Conservation (phyloP, 148 eudicot genomes). For the Pouteria glomerata region DNA sequence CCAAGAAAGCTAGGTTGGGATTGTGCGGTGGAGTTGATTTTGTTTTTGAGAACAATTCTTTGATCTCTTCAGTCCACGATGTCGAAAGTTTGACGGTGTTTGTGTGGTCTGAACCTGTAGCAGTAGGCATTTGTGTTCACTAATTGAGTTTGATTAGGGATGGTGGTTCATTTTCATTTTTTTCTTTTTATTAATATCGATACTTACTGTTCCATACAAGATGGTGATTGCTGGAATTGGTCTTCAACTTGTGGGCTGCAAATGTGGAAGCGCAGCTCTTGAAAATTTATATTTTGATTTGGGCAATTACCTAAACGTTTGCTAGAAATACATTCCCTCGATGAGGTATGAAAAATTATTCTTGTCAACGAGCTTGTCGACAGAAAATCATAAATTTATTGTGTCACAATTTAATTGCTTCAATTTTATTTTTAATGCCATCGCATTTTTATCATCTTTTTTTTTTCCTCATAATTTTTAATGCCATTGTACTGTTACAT, state of each 20-base stretch:
- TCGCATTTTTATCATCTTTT: no score
- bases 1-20: slow-evolving; percentile 7
- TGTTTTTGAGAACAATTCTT: slow-evolving; percentile 13
- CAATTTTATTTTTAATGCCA: no score
- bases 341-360: no score
- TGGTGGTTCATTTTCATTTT: neutral
- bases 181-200: no score
- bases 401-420: no score
- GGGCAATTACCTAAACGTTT: no score
- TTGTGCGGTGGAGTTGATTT: slow-evolving; percentile 5
- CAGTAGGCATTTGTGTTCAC: neutral
- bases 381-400: no score
- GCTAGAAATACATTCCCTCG: no score
- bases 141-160: neutral
- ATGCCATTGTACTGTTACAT: no score
- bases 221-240: neutral
- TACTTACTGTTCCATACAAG: neutral
- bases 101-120: neutral
- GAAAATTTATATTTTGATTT: neutral
- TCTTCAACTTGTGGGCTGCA: neutral
- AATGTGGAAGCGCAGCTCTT: neutral
- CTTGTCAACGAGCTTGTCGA: no score
- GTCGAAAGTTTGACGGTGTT: neutral
- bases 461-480: no score
- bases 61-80: neutral